Evolutionary conservation across 192 early-diverging fungal species (phyloP).

Genomic region (Diversispora epigaea): DNA sequence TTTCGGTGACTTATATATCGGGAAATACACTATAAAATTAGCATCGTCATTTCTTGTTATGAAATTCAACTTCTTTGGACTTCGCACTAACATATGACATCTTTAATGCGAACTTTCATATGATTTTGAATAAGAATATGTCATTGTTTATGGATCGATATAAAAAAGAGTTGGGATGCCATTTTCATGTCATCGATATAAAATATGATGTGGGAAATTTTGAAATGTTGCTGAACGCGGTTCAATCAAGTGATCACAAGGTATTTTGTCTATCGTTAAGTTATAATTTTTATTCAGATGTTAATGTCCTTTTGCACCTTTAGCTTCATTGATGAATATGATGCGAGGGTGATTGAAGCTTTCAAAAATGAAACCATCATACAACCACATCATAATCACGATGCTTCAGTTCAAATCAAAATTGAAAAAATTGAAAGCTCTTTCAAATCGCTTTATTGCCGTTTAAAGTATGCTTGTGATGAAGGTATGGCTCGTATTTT

Average conservation of each 20-base stretch:
- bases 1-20: slow-evolving; percentile 9
- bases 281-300: no score
- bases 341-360: no score
- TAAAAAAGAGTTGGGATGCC: slow-evolving; percentile 16
- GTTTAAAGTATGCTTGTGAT: no score
- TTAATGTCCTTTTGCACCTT: no score
- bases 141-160: slow-evolving; percentile 1
- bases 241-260: not conserved
- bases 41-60: slow-evolving; percentile 7
- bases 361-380: no score
- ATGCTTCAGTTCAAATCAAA: no score
- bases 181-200: not conserved
- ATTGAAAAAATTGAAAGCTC: no score
- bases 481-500: no score
- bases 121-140: slow-evolving; percentile 1
- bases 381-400: no score
- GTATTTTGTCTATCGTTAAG: no score
- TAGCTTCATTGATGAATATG: no score
- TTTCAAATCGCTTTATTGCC: no score
- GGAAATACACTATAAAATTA: slow-evolving; percentile 8
- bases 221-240: not conserved
- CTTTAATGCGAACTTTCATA: slow-evolving; percentile 9
- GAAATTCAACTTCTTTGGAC: slow-evolving; percentile 1
- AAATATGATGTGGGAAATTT: slow-evolving; percentile 3
- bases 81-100: slow-evolving; percentile 3